phyloP scores from a whole-genome alignment of 768 basidiomycete genomes.

The Strobilomyces echinocephalus region DNA sequence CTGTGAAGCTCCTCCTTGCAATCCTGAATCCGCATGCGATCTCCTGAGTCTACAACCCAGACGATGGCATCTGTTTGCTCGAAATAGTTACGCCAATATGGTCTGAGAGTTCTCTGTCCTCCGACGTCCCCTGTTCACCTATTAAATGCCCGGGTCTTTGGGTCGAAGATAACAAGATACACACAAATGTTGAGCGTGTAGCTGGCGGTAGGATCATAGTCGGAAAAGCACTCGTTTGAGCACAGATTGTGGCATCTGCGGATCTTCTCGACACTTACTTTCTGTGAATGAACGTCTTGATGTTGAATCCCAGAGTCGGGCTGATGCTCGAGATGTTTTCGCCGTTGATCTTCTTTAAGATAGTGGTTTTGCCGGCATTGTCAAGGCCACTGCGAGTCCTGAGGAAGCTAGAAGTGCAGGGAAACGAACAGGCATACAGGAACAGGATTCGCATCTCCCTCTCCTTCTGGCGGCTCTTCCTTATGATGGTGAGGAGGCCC shows the following conservation, averaged over 20 bases:
- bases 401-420: slow-evolving; percentile 11
- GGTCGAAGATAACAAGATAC: slow-evolving; percentile 13
- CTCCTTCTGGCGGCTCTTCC: slow-evolving; percentile 94
- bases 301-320: slow-evolving; percentile 97
- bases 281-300: slow-evolving; percentile 91
- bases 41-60: slow-evolving; percentile 97
- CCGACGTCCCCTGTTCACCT: slow-evolving; percentile 92
- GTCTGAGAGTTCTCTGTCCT: slow-evolving; percentile 90
- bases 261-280: slow-evolving; percentile 51
- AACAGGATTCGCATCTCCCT: slow-evolving; percentile 96
- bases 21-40: slow-evolving; percentile 84
- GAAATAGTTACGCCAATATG: slow-evolving; percentile 99
- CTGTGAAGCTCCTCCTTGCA: slow-evolving; percentile 84
- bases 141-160: slow-evolving; percentile 68
- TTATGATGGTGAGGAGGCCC: slow-evolving; percentile 95
- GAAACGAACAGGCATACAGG: slow-evolving; percentile 50
- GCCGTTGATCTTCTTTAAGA: slow-evolving; percentile 88
- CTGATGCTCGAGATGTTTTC: slow-evolving; percentile 87
- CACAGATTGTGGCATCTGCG: slow-evolving; percentile 13
- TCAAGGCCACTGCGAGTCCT: slow-evolving; percentile 74
- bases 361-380: slow-evolving; percentile 98
- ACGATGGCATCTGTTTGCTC: slow-evolving; percentile 97
- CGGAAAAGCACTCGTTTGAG: slow-evolving; percentile 22
- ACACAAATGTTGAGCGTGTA: slow-evolving; percentile 43
- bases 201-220: slow-evolving; percentile 27